Evolutionary conservation across 306 rosid genomes (phyloP).

Genomic region (Castanopsis chinensis): DNA sequence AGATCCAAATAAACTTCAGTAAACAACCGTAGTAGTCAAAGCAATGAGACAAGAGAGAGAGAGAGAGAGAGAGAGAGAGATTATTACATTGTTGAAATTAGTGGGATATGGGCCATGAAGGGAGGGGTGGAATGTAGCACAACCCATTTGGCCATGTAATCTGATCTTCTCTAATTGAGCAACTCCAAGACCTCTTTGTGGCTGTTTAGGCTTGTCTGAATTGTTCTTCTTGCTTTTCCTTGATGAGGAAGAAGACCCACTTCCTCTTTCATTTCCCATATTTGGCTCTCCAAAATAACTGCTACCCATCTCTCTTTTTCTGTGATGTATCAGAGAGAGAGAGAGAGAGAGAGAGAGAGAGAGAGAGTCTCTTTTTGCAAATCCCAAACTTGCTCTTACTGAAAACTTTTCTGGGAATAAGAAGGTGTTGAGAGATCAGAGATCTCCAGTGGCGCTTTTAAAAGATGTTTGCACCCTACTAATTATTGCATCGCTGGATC

Average conservation of each 20-base stretch:
- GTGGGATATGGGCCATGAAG: constrained; percentile 48
- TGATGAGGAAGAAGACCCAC: constrained; percentile 56
- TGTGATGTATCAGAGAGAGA: constrained; percentile 4
- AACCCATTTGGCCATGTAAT: constrained; percentile 79
- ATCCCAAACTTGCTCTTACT: constrained; percentile 39
- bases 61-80: too few relatives aligned
- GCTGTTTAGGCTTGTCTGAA: constrained; percentile 92
- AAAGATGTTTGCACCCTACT: constrained; percentile 48
- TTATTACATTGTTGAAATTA: constrained; percentile 51
- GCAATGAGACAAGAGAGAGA: background rate
- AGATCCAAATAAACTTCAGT: background rate
- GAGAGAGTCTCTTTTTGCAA: constrained; percentile 31
- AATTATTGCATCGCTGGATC: constrained; percentile 99
- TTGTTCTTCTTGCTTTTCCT: constrained; percentile 76
- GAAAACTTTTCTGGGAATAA: constrained; percentile 17
- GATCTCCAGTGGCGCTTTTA: constrained; percentile 59
- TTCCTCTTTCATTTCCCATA: constrained; percentile 55
- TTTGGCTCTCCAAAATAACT: constrained; percentile 85
- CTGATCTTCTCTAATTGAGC: constrained; percentile 99
- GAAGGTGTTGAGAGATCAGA: constrained; percentile 45
- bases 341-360: constrained; percentile 12
- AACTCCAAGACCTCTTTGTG: constrained; percentile 98
- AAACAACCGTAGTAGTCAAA: background rate
- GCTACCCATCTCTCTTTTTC: constrained; percentile 48
- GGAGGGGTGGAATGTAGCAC: constrained; percentile 33